Evolutionary conservation across 768 basidiomycete genomes (phyloP).

Genomic region (Mycena epipterygia): DNA sequence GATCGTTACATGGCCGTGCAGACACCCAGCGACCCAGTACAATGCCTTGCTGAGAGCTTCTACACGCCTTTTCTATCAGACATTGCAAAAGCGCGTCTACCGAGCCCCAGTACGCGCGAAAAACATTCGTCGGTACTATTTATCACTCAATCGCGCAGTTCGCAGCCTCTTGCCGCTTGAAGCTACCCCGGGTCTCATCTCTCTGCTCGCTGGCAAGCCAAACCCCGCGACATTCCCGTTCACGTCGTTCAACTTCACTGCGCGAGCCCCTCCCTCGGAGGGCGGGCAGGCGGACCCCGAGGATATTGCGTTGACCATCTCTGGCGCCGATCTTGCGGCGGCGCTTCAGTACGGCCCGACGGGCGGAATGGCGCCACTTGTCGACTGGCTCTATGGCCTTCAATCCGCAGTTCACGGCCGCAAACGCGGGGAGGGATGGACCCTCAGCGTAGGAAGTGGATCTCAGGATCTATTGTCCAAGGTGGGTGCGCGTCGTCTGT

Average conservation of each 20-base stretch:
- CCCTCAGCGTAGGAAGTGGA: slow-evolving; percentile 82
- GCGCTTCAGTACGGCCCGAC: slow-evolving; percentile 87
- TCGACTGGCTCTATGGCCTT: slow-evolving; percentile 78
- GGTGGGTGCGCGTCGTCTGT: slow-evolving; percentile 54
- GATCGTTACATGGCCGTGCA: neutral
- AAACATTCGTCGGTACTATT: neutral
- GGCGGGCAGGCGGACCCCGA: slow-evolving; percentile 34
- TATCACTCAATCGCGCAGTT: slow-evolving; percentile 54
- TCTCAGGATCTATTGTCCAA: slow-evolving; percentile 93
- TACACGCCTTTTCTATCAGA: slow-evolving; percentile 75
- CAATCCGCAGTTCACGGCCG: slow-evolving; percentile 81
- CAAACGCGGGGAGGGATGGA: slow-evolving; percentile 76
- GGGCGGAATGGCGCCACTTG: slow-evolving; percentile 72
- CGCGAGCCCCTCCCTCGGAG: slow-evolving; percentile 61
- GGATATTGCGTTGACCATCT: slow-evolving; percentile 66
- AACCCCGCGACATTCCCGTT: slow-evolving; percentile 94
- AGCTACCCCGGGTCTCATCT: slow-evolving; percentile 80
- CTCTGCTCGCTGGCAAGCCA: slow-evolving; percentile 92
- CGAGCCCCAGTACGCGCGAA: slow-evolving; percentile 68
- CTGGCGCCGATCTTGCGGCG: slow-evolving; percentile 69
- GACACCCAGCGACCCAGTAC: slow-evolving; percentile 36
- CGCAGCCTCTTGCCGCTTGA: slow-evolving; percentile 85
- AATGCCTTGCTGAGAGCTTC: slow-evolving; percentile 63
- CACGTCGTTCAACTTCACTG: slow-evolving; percentile 78
- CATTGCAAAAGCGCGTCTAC: slow-evolving; percentile 70